phyloP scores from a whole-genome alignment of 2,329 filamentous ascomycete species.

The Cordyceps militaris region DNA sequence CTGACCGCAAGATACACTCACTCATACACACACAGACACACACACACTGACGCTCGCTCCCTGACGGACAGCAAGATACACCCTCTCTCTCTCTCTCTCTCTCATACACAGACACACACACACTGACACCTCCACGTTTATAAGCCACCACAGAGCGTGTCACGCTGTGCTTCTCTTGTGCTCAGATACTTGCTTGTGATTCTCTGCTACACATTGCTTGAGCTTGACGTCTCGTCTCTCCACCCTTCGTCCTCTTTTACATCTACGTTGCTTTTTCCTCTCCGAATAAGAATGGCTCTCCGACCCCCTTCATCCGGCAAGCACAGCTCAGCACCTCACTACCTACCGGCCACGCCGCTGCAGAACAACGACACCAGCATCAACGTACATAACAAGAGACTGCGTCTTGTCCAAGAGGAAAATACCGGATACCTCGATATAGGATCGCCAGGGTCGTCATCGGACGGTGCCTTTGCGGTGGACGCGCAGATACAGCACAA shows the following conservation, averaged over 20 bases:
- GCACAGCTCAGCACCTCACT: neutral
- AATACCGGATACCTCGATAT: neutral
- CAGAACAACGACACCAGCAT: neutral
- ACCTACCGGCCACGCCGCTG: neutral
- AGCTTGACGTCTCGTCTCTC: neutral
- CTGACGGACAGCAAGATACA: neutral
- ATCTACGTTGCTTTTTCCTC: neutral
- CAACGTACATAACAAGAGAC: conserved; percentile 2
- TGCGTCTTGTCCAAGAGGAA: neutral
- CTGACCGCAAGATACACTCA: no score
- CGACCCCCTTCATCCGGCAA: neutral
- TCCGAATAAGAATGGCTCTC: neutral
- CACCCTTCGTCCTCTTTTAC: neutral
- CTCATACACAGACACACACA: neutral
- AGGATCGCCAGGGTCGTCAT: neutral
- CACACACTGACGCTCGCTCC: neutral
- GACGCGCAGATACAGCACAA: neutral
- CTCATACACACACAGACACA: no score
- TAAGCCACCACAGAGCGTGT: neutral
- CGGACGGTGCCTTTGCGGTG: neutral
- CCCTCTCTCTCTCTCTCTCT: neutral
- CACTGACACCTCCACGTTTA: neutral
- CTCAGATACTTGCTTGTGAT: neutral
- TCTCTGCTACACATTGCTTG: neutral
- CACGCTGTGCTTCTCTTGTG: neutral